Conservation (phyloP, 1,284 basidiomycete species). For the Erythrobasidium hasegawianum region DNA sequence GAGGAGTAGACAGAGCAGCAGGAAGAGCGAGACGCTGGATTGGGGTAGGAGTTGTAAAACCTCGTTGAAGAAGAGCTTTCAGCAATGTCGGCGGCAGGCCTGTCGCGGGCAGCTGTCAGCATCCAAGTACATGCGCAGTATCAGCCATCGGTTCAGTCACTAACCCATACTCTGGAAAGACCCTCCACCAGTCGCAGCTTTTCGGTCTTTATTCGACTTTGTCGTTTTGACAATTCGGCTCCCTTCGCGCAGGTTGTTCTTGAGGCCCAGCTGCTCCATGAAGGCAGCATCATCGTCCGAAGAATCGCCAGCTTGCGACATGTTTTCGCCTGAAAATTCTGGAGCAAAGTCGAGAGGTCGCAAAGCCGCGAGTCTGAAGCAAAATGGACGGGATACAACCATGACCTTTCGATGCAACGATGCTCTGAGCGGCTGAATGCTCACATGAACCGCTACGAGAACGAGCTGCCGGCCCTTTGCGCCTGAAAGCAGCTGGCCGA, state of each 20-base stretch:
- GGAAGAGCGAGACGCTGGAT: conserved; percentile 92
- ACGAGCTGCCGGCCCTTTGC: too few relatives aligned
- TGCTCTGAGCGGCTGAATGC: too few relatives aligned
- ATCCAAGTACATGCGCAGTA: neutral
- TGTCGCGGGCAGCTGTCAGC: conserved; percentile 47
- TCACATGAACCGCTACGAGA: too few relatives aligned
- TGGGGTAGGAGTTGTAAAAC: conserved; percentile 91
- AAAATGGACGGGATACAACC: too few relatives aligned
- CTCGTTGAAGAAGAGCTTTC: conserved; percentile 82
- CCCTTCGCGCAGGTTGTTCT: conserved; percentile 42
- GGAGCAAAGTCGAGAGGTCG: too few relatives aligned
- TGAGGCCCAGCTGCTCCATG: conserved; percentile 31
- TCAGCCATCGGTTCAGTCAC: neutral
- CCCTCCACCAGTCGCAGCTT: conserved; percentile 43
- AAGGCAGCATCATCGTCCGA: conserved; percentile 25
- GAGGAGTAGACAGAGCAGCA: conserved; percentile 73
- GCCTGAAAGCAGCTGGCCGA: too few relatives aligned
- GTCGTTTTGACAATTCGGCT: conserved; percentile 37
- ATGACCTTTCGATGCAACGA: too few relatives aligned
- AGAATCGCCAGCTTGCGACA: neutral
- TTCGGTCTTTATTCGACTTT: conserved; percentile 37
- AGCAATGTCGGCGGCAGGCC: conserved; percentile 79
- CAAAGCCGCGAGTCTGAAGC: neutral
- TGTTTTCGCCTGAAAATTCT: neutral
- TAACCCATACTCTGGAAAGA: conserved; percentile 43